Conservation (phyloP, 1,284 basidiomycete species). For the Leccinum griseonigrum region DNA sequence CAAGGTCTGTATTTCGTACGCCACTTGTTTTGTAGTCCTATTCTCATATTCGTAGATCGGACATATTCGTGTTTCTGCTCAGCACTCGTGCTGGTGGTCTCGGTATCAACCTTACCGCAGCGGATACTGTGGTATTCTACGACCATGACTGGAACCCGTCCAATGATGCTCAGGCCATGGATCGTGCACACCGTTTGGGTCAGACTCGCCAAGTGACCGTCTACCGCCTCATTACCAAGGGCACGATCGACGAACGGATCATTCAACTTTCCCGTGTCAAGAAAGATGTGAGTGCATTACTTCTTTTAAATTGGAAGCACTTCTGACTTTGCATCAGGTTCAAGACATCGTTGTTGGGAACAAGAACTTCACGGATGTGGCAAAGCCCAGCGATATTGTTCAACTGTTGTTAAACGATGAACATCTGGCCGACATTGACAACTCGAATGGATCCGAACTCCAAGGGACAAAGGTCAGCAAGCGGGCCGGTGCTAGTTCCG, state of each 20-base stretch:
- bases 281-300: slow-evolving; percentile 72
- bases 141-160: slow-evolving; percentile 99
- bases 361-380: slow-evolving; percentile 89
- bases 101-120: slow-evolving; percentile 98
- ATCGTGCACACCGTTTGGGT: slow-evolving; percentile 97
- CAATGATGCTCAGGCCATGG: slow-evolving; percentile 99
- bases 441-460: slow-evolving; percentile 36
- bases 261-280: slow-evolving; percentile 92
- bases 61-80: slow-evolving; percentile 94
- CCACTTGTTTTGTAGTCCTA: slow-evolving; percentile 2
- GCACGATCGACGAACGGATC: slow-evolving; percentile 98
- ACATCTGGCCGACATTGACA: slow-evolving; percentile 67
- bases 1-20: slow-evolving; percentile 58
- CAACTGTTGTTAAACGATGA: slow-evolving; percentile 95
- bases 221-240: slow-evolving; percentile 94
- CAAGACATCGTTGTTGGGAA: slow-evolving; percentile 99
- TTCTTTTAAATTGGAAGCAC: neutral
- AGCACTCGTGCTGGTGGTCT: slow-evolving; percentile 97
- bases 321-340: slow-evolving; percentile 50
- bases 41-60: slow-evolving; percentile 55
- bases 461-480: slow-evolving; percentile 41
- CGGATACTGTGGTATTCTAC: slow-evolving; percentile 98
- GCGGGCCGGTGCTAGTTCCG: slow-evolving; percentile 30
- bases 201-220: slow-evolving; percentile 99
- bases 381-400: slow-evolving; percentile 97